phyloP scores from a whole-genome alignment of 306 rosid species.

The Vicia sativa region DNA sequence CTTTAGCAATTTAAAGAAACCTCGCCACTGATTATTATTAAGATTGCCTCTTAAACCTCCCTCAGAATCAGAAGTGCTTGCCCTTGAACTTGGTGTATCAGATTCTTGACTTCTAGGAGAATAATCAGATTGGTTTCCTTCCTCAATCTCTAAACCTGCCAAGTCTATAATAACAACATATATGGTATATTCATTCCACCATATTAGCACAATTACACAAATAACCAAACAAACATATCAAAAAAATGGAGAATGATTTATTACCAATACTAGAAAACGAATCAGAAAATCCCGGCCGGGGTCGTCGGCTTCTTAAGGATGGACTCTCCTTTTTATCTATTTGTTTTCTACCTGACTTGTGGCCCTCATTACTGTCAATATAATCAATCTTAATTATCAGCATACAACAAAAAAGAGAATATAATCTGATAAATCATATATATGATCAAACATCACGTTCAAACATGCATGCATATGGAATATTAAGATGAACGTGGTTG shows the following conservation, averaged over 20 bases:
- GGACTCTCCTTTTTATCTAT: conserved; percentile 25
- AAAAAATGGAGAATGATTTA: conserved; percentile 25
- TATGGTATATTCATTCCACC: conserved; percentile 29
- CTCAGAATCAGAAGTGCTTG: conserved; percentile 75
- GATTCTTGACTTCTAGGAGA: conserved; percentile 53
- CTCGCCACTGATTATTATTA: conserved; percentile 52
- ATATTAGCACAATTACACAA: conserved; percentile 11
- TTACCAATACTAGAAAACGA: conserved; percentile 64
- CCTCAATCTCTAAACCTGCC: conserved; percentile 49
- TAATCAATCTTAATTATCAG: conserved; percentile 44
- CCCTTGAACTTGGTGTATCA: conserved; percentile 51
- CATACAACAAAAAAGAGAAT: conserved; percentile 37
- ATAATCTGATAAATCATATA: no score
- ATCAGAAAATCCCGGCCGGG: conserved; percentile 60
- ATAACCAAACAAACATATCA: background rate
- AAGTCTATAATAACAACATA: conserved; percentile 50
- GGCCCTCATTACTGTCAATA: conserved; percentile 60
- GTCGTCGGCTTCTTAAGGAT: conserved; percentile 44
- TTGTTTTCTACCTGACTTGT: conserved; percentile 42
- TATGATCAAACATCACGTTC: no score
- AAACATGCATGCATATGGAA: no score
- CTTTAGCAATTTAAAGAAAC: conserved; percentile 63
- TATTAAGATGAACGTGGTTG: no score
- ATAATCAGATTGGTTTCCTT: conserved; percentile 37
- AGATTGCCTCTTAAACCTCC: conserved; percentile 35